Evolutionary conservation across 257 asterid genomes (phyloP), one percentile per base, ranked within the genome.

Genomic region (Solanum arcanum): DNA sequence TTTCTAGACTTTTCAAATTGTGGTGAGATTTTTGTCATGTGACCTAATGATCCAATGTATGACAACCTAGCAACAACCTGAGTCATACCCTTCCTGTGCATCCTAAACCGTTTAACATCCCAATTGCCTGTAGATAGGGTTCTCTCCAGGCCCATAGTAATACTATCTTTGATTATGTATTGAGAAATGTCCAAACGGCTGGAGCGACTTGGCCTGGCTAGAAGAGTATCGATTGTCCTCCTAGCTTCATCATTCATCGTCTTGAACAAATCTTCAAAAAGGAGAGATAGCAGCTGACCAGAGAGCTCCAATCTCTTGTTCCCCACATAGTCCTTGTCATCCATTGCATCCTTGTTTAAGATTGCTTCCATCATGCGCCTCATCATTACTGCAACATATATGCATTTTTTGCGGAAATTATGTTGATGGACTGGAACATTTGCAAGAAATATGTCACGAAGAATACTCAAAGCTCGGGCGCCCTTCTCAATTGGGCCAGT

Each of bases 301-400:
- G 99, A 95, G 29, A 97, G 94, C 91, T 97, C 99, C 91, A 97
- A 86, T 86, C 99, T 94, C 91, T 97, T 97, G 93, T 95, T 97
- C 88, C 99, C 99, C 85, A 96, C 98, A 76, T 97, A 97, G 90
- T 97, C 99, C 98, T 95, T 97, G 89, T 97, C 99, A 92, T 97
- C 99, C 95, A 95, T 92, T 80, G 98, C 91, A 91, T 97, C 99
- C 92, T 97, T 94, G 94, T 94, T 97, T 91, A 97, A 81, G 87
- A 95, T 93, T 82, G 98, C 99, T 88, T 97, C 98, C 95, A 97
- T 89, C 98, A 97, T 95, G 70, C 99, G 98, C 87, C 98, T 94
- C 93, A 97, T 44, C 99, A 97, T 97, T 77, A 97, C 98, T 86
- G 98, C 99, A 80, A 94, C 98, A 87, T 95, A 97, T 46, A 94